Evolutionary conservation across 805 yeast species (phyloP).

Genomic region (Candida xiaguanensis): DNA sequence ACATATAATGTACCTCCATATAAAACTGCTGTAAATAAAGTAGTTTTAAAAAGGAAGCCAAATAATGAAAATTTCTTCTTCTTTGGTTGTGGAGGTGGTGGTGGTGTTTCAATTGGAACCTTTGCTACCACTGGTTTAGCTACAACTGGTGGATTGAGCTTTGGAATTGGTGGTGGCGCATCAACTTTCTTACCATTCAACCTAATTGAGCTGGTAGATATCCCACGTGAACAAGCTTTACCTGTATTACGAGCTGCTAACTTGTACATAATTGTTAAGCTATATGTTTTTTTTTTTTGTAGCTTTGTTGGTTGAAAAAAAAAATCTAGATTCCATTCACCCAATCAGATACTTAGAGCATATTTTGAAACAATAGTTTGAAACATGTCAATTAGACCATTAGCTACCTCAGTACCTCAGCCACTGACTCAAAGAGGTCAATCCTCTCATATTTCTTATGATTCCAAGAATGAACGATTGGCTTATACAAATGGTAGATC

Average conservation of each 20-base stretch:
- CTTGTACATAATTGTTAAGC: conserved; percentile 4
- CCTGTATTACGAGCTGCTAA: conserved; percentile 3
- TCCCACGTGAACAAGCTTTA: conserved; percentile 6
- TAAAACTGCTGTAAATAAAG: conserved; percentile 22
- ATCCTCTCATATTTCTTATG: conserved; percentile 72
- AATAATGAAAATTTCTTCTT: conserved; percentile 29
- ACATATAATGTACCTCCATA: conserved; percentile 39
- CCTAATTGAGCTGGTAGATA: conserved; percentile 6
- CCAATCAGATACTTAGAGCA: conserved; percentile 5
- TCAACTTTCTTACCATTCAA: neutral
- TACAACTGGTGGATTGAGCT: neutral
- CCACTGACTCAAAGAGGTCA: conserved; percentile 75
- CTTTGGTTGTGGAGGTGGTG: conserved; percentile 9
- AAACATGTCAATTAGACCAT: conserved; percentile 28
- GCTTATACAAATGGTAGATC: conserved; percentile 84
- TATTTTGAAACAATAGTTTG: neutral
- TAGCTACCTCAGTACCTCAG: conserved; percentile 59
- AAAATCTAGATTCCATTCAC: neutral
- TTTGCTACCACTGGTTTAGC: neutral
- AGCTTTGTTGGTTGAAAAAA: neutral
- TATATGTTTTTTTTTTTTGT: neutral
- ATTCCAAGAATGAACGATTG: conserved; percentile 60
- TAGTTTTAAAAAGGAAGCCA: conserved; percentile 28
- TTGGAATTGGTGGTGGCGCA: conserved; percentile 7
- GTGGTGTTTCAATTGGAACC: neutral